These are phyloP conservation scores for Solanum hybrid DNA, from an alignment of 305 asterid genomes.

Conservation along the genomic window DNA sequence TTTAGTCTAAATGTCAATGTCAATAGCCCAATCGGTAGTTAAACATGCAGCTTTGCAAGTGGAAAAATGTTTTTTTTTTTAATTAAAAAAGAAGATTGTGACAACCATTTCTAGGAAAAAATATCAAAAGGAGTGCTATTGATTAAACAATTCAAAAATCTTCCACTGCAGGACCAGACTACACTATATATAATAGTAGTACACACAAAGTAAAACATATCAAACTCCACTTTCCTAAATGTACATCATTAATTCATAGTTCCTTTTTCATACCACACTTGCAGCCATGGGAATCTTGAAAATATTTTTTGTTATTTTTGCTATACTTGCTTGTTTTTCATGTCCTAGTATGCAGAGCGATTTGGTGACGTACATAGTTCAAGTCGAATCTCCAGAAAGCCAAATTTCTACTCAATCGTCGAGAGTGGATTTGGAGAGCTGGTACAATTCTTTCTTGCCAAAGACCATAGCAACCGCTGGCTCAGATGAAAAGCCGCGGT, in stretches of 20 bases:
- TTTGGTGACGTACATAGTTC: constrained; percentile 17
- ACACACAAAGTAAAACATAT: neutral
- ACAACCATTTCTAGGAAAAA: neutral
- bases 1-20: neutral
- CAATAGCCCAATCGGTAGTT: neutral
- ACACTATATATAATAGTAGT: neutral
- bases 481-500: neutral
- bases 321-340: neutral
- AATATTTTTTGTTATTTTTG: neutral
- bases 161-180: neutral
- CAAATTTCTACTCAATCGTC: neutral
- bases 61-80: neutral
- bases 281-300: neutral
- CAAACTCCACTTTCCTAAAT: neutral
- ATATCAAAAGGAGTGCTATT: neutral
- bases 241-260: neutral
- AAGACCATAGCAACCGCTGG: neutral
- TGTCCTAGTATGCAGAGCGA: neutral
- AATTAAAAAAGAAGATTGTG: neutral
- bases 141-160: too few species aligned
- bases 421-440: neutral
- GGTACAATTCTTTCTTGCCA: constrained; percentile 20
- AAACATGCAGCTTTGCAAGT: neutral
- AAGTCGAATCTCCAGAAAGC: neutral
- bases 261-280: neutral